These are phyloP conservation scores for Carex arenaria DNA, from an alignment of 202 grass and related monocot genomes.

Conservation along the genomic window DNA sequence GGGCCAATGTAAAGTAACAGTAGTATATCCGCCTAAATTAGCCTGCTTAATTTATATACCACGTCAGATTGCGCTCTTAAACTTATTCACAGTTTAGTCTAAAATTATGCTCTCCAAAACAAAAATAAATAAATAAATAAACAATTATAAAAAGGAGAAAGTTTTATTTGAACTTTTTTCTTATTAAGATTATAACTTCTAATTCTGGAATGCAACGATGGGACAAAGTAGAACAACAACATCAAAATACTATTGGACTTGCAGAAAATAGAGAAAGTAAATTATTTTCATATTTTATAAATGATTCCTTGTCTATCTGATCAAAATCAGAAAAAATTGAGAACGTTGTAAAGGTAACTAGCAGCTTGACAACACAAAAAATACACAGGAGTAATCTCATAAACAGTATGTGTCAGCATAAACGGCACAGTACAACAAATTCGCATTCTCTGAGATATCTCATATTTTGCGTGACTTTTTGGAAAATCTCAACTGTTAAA, in stretches of 20 bases:
- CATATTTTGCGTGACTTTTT: too few relatives aligned
- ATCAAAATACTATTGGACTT: too few relatives aligned
- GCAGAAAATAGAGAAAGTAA: too few relatives aligned
- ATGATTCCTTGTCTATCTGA: neutral
- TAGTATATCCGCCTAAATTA: neutral
- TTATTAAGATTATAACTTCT: too few relatives aligned
- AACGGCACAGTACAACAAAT: too few relatives aligned
- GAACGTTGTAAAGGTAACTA: neutral
- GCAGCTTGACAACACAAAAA: neutral
- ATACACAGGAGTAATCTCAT: neutral
- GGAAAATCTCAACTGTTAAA: too few relatives aligned
- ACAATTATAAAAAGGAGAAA: too few relatives aligned
- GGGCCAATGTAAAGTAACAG: neutral
- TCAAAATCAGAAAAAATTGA: neutral
- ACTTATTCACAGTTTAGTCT: too few relatives aligned
- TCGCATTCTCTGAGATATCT: too few relatives aligned
- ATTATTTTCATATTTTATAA: neutral
- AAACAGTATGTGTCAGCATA: neutral
- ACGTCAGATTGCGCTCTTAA: neutral
- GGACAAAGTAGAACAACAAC: neutral
- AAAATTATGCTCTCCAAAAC: too few relatives aligned
- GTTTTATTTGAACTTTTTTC: too few relatives aligned
- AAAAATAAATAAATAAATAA: too few relatives aligned
- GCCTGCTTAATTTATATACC: neutral
- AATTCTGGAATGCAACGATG: neutral